Evolutionary conservation across 2,329 filamentous ascomycete genomes (phyloP).

Genomic region (Colletotrichum cuscutae): DNA sequence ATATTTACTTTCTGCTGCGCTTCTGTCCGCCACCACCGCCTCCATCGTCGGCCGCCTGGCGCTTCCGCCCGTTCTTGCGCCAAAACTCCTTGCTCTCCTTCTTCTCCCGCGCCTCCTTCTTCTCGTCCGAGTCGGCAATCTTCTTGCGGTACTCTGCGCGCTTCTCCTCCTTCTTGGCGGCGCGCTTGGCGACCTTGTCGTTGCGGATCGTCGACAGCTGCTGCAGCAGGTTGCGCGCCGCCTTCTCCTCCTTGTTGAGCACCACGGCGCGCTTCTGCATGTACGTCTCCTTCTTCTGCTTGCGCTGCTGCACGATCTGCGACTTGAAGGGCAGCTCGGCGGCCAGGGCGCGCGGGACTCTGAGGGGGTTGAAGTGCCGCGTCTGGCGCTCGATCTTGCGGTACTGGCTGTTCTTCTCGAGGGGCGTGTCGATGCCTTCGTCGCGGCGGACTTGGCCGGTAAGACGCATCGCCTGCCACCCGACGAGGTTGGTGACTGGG

Average conservation of each 20-base stretch:
- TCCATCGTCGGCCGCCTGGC: conserved; percentile 55
- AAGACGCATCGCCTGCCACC: conserved; percentile 93
- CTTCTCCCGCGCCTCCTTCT: conserved; percentile 88
- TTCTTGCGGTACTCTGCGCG: conserved; percentile 83
- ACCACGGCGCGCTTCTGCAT: conserved; percentile 96
- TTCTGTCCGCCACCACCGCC: conserved; percentile 47
- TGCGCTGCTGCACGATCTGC: conserved; percentile 85
- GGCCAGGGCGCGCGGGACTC: conserved; percentile 82
- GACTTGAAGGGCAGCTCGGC: conserved; percentile 91
- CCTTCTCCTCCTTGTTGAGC: conserved; percentile 85
- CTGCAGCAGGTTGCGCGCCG: conserved; percentile 88
- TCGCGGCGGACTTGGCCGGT: conserved; percentile 90
- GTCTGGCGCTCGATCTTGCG: conserved; percentile 72
- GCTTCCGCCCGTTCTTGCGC: conserved; percentile 85
- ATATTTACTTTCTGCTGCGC: conserved; percentile 32
- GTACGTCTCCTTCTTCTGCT: conserved; percentile 85
- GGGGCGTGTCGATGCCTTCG: conserved; percentile 78
- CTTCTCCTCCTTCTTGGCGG: conserved; percentile 88
- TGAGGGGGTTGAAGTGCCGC: conserved; percentile 82
- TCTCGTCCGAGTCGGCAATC: conserved; percentile 84
- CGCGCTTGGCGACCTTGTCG: conserved; percentile 86
- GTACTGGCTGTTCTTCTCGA: conserved; percentile 88
- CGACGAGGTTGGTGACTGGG: conserved; percentile 90
- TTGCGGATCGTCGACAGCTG: conserved; percentile 91
- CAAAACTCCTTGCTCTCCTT: conserved; percentile 93